A percentile compares a stretch with the other conserved stretches of the same genome.
phyloP scores from a whole-genome alignment of 2,329 filamentous ascomycete genomes.

The Beauveria caledonica region DNA sequence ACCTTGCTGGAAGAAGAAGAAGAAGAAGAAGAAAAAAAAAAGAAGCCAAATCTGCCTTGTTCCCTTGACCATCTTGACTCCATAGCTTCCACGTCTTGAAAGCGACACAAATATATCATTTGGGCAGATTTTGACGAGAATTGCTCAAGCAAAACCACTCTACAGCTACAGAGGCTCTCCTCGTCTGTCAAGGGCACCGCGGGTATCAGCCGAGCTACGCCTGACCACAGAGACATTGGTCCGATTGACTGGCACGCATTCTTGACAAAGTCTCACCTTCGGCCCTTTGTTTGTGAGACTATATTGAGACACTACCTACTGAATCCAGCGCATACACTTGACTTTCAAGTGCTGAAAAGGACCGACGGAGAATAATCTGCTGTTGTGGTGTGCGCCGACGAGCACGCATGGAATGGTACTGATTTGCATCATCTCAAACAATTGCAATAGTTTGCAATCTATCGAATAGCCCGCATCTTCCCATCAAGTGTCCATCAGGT shows the following conservation, averaged over 20 bases:
- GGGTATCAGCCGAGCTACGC: background rate
- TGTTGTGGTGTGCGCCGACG: slow-evolving; percentile 1
- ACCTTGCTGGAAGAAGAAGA: background rate
- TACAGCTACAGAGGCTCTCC: background rate
- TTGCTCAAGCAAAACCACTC: background rate
- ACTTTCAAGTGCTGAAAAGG: slow-evolving; percentile 1
- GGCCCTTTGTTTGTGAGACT: slow-evolving; percentile 10
- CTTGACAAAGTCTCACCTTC: slow-evolving; percentile 1
- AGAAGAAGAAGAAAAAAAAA: too few species aligned
- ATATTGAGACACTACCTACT: background rate
- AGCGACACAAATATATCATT: background rate
- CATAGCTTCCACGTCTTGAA: background rate
- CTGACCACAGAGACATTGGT: slow-evolving; percentile 8
- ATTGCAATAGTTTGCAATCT: background rate
- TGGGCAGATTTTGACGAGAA: background rate
- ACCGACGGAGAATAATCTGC: slow-evolving; percentile 6
- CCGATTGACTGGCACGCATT: slow-evolving; percentile 8
- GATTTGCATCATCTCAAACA: background rate
- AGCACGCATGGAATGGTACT: slow-evolving; percentile 3
- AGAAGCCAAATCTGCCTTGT: background rate
- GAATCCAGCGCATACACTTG: background rate
- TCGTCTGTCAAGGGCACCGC: background rate
- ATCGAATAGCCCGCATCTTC: background rate
- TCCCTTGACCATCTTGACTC: background rate
- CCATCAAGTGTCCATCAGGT: background rate